Evolutionary conservation across 2,329 filamentous ascomycete genomes (phyloP).

Genomic region (Cladosporium sp.): DNA sequence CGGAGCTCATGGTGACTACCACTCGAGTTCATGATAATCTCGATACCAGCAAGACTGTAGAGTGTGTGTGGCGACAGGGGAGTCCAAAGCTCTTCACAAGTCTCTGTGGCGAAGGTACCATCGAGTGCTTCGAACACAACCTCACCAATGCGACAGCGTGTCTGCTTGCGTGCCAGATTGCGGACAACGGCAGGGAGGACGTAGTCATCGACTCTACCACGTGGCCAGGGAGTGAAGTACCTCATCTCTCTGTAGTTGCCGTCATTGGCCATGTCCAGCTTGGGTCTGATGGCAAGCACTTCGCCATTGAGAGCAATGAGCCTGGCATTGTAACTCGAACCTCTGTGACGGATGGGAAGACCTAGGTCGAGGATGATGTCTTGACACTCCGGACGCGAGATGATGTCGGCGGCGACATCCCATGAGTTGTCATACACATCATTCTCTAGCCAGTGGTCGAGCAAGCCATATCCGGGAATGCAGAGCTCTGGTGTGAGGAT

Average conservation of each 20-base stretch:
- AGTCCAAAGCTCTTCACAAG: conserved; percentile 70
- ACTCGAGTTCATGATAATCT: conserved; percentile 62
- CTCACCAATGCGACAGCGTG: conserved; percentile 68
- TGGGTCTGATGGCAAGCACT: conserved; percentile 72
- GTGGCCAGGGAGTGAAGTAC: conserved; percentile 66
- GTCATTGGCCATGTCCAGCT: conserved; percentile 71
- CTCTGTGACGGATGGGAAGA: conserved; percentile 62
- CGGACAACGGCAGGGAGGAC: conserved; percentile 63
- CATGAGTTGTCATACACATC: conserved; percentile 50
- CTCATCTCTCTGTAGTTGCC: conserved; percentile 57
- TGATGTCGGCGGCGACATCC: conserved; percentile 64
- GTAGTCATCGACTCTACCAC: conserved; percentile 64
- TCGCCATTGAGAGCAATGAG: conserved; percentile 66
- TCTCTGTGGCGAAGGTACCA: conserved; percentile 65
- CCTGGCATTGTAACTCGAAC: conserved; percentile 66
- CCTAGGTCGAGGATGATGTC: conserved; percentile 63
- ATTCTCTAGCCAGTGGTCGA: conserved; percentile 63
- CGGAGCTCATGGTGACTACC: conserved; percentile 69
- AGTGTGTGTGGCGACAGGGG: conserved; percentile 59
- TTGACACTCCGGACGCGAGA: conserved; percentile 61
- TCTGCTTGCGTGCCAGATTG: conserved; percentile 55
- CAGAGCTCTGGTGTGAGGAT: conserved; percentile 53
- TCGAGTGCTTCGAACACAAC: conserved; percentile 63
- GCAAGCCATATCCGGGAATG: conserved; percentile 64
- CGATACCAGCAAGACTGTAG: conserved; percentile 69